Conservation (phyloP, 2,329 filamentous ascomycete genomes). For the Lithohypha guttulata region DNA sequence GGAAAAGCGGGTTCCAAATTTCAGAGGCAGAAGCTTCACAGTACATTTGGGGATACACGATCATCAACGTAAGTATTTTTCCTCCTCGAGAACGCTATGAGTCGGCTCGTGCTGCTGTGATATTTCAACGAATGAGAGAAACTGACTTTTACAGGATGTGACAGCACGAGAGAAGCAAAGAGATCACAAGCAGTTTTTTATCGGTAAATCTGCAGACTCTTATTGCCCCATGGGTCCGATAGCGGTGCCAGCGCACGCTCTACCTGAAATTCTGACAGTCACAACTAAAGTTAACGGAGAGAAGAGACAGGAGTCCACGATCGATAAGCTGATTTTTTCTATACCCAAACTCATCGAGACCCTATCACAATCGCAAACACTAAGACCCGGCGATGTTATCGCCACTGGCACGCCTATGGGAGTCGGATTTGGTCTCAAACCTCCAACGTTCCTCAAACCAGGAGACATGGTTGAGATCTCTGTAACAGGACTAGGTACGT, state of each 20-base stretch:
- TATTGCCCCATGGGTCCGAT: conserved; percentile 48
- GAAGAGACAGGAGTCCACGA: conserved; percentile 39
- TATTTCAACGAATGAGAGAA: no score
- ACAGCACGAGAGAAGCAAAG: conserved; percentile 44
- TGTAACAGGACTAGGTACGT: conserved; percentile 32
- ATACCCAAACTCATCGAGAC: conserved; percentile 39
- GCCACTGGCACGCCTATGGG: conserved; percentile 35
- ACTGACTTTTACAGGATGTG: no score
- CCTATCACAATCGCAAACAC: conserved; percentile 40
- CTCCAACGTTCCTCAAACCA: conserved; percentile 29
- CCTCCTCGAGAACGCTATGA: no score
- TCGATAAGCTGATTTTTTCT: conserved; percentile 41
- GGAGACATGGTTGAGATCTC: conserved; percentile 33
- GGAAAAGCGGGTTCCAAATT: conserved; percentile 38
- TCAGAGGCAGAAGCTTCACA: conserved; percentile 36
- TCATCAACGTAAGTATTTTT: no score
- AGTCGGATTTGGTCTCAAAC: conserved; percentile 37
- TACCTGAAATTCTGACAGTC: conserved; percentile 34
- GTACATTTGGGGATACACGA: conserved; percentile 48
- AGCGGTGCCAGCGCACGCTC: conserved; percentile 37
- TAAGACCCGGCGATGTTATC: conserved; percentile 42
- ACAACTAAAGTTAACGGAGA: conserved; percentile 43
- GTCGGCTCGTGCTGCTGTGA: no score
- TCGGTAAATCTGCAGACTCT: conserved; percentile 47
- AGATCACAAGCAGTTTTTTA: conserved; percentile 51